phyloP scores from a whole-genome alignment of 2,329 filamentous ascomycete genomes.

The Mariannaea elegans region DNA sequence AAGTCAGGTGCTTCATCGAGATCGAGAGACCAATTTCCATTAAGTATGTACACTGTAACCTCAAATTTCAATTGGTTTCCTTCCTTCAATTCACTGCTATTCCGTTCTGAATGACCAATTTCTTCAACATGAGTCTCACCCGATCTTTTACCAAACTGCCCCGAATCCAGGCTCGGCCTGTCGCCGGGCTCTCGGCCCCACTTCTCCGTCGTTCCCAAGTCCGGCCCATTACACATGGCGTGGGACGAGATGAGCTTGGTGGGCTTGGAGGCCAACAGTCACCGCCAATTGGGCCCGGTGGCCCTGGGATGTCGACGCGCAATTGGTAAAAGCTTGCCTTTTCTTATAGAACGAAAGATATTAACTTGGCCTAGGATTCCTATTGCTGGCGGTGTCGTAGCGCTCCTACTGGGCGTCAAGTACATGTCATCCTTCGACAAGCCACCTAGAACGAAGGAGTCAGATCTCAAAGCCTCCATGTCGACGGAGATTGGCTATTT shows the following conservation, averaged over 20 bases:
- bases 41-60: not conserved
- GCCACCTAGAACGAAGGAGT: constrained; percentile 23
- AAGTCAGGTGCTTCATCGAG: constrained; percentile 4
- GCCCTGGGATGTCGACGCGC: constrained; percentile 40
- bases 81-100: not conserved
- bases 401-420: constrained; percentile 37
- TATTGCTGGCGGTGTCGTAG: constrained; percentile 41
- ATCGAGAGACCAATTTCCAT: not conserved
- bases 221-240: constrained; percentile 20
- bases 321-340: constrained; percentile 48
- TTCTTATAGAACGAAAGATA: too few species aligned
- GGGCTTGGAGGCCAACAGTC: constrained; percentile 47
- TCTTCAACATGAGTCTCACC: constrained; percentile 17
- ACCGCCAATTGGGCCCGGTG: constrained; percentile 38
- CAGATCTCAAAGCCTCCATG: constrained; percentile 22
- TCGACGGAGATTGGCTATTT: constrained; percentile 26
- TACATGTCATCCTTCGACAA: constrained; percentile 39
- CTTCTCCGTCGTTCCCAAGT: constrained; percentile 31
- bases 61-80: not conserved
- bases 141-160: constrained; percentile 23
- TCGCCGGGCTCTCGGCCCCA: constrained; percentile 29
- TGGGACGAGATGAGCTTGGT: constrained; percentile 37
- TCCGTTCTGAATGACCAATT: not conserved
- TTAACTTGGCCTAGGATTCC: constrained; percentile 36
- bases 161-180: constrained; percentile 31